Percentiles rank a stretch among this genome's conserved stretches.
phyloP scores from a whole-genome alignment of 176 grass and related monocot species.

The Triticum monococcum region DNA sequence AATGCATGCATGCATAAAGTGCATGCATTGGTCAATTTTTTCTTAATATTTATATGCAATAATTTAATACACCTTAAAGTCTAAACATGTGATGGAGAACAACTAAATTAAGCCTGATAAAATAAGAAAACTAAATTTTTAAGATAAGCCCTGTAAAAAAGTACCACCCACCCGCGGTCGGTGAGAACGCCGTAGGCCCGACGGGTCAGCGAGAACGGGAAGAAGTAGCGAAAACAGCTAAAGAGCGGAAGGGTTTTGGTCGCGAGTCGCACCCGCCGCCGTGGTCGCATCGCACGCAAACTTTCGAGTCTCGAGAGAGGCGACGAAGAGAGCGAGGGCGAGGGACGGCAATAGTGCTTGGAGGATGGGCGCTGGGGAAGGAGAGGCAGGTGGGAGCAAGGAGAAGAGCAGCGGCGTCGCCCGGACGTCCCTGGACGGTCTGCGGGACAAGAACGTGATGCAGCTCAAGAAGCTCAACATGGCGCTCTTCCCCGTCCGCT shows the following conservation, averaged over 20 bases:
- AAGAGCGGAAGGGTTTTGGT: slow-evolving; percentile 41
- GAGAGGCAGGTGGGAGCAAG: slow-evolving; percentile 18
- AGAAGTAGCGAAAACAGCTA: slow-evolving; percentile 5
- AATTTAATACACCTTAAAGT: no score
- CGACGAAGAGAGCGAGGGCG: neutral
- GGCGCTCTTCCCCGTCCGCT: slow-evolving; percentile 89
- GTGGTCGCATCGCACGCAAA: slow-evolving; percentile 34
- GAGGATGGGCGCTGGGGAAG: slow-evolving; percentile 40
- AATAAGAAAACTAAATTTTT: no score
- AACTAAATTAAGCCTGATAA: no score
- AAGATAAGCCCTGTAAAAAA: no score
- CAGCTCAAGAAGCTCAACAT: slow-evolving; percentile 98
- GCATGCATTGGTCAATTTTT: no score
- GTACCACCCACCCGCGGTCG: neutral
- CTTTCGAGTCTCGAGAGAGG: neutral
- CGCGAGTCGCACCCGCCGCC: slow-evolving; percentile 25
- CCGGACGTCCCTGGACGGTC: slow-evolving; percentile 73
- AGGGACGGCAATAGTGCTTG: neutral
- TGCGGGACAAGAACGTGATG: slow-evolving; percentile 98
- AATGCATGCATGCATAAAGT: no score
- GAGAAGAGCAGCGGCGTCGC: slow-evolving; percentile 35
- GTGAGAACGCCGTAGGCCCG: neutral
- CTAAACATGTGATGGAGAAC: no score
- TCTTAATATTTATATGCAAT: no score
- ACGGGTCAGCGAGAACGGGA: neutral